Base-by-base conservation (phyloP, 139 green algal species). In the Chlorella sp. region DNA sequence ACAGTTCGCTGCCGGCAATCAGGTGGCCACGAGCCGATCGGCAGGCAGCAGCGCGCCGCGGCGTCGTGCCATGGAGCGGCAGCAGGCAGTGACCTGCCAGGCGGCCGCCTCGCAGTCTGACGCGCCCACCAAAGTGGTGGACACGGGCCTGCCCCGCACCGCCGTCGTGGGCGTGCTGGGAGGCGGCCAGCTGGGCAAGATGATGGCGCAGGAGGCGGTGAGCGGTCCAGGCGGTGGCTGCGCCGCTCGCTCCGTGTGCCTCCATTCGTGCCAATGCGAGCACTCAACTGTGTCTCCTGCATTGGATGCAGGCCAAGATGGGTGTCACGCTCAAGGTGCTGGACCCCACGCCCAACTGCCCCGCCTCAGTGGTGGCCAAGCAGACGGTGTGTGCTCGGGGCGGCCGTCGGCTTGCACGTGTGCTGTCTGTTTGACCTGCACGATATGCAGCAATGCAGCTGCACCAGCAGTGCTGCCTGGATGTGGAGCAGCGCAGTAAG, bases 111-210 rank as follows among this genome's bases (percentile, higher is more conserved):
- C 80, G 9, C 67, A 21, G 17, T 34, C 21, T 13, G 44, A 68
- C 16, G 36, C 38, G 26, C 1, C 69, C 55, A 86, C 81, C 16
- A 80, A 63, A 20, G 39, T 86, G 12, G 38, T 74, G 20, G 55
- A 80, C 12, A 56, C 26, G 9, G 90, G 91, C 12, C 74, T 93
- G n/a, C 85, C 85, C 4, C 88, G 89, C 39, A 83, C 71, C 2
- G 88, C 87, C 21, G 88, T 96, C 0, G 88, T 99, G 32, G 97
- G 97, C 16, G 93, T 99, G 41, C 92, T 99, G 18, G 97, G 97
- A 32, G 97, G 97, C 34, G 97, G 97, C 0, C 97, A 99, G 90
- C 93, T 99, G 34, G 97, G 97, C 30, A 95, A 97, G 38, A 99
- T 99, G 97, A 92, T 99, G 79, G 97, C 93, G 1, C 89, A 97